phyloP scores from a whole-genome alignment of 352 stramenopile species.

The Globisporangium nunn region DNA sequence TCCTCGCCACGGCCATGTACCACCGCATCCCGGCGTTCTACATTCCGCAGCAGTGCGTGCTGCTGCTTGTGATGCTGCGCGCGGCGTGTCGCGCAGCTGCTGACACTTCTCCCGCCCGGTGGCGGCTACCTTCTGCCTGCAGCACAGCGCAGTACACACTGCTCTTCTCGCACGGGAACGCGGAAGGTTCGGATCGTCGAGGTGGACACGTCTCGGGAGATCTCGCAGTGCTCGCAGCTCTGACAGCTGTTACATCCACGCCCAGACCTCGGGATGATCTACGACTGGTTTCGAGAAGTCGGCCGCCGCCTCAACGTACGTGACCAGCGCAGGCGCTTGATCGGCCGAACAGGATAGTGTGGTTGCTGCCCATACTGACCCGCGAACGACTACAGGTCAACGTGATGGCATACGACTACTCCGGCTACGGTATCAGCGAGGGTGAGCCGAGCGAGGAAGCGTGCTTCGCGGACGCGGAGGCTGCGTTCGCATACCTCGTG shows the following conservation, averaged over 20 bases:
- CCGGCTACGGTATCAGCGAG: constrained; percentile 95
- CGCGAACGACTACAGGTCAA: constrained; percentile 40
- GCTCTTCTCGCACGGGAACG: constrained; percentile 96
- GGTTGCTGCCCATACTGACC: background rate
- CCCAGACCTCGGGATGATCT: constrained; percentile 95
- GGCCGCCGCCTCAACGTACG: constrained; percentile 61
- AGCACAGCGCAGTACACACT: constrained; percentile 92
- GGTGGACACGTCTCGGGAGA: background rate
- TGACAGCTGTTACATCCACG: background rate
- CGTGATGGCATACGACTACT: constrained; percentile 94
- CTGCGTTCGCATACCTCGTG: constrained; percentile 94
- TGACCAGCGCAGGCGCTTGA: background rate
- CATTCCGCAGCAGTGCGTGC: constrained; percentile 83
- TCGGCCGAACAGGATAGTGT: background rate
- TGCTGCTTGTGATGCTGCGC: background rate
- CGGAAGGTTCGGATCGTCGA: constrained; percentile 57
- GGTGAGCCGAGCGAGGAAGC: constrained; percentile 90
- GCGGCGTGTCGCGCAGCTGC: too few relatives aligned
- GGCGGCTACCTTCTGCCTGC: background rate
- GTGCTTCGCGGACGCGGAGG: constrained; percentile 94
- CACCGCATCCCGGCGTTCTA: constrained; percentile 93
- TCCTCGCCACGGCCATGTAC: constrained; percentile 86
- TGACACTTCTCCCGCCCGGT: too few relatives aligned
- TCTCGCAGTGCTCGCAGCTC: background rate
- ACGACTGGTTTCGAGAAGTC: constrained; percentile 95